Evolutionary conservation across 495 filamentous ascomycete genomes (phyloP).

Genomic region (Astrocystis sublimbata): DNA sequence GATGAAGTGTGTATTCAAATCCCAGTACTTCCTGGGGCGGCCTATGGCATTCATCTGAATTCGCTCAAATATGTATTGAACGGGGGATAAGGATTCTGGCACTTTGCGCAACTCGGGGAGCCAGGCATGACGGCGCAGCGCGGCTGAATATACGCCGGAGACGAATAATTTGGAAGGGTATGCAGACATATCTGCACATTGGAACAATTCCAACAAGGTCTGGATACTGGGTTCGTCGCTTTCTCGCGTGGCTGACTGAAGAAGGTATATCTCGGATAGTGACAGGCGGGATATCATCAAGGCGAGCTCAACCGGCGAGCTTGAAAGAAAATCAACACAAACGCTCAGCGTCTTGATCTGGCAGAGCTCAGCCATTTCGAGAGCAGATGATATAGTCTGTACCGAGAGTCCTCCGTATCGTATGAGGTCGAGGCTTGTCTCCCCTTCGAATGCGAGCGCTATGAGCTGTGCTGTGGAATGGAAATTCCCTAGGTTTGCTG

Average conservation of each 20-base stretch:
- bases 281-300: not conserved
- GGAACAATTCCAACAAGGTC: not conserved
- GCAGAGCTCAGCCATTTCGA: not conserved
- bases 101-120: not conserved
- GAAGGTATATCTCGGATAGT: not conserved
- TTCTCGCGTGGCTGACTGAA: not conserved
- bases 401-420: not conserved
- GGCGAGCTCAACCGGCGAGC: not conserved
- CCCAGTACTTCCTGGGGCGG: not conserved
- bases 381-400: not conserved
- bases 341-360: not conserved
- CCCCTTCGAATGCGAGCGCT: not conserved
- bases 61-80: not conserved
- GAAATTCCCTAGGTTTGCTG: not conserved
- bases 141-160: not conserved
- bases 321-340: not conserved
- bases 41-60: not conserved
- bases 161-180: not conserved
- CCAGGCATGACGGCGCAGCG: not conserved
- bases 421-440: conserved; percentile 4
- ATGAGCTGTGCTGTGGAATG: not conserved
- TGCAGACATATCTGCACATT: not conserved
- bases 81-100: not conserved
- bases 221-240: not conserved
- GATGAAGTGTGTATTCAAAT: not conserved